Evolutionary conservation across 2,329 filamentous ascomycete genomes (phyloP).

Genomic region (Fusarium tricinctum): DNA sequence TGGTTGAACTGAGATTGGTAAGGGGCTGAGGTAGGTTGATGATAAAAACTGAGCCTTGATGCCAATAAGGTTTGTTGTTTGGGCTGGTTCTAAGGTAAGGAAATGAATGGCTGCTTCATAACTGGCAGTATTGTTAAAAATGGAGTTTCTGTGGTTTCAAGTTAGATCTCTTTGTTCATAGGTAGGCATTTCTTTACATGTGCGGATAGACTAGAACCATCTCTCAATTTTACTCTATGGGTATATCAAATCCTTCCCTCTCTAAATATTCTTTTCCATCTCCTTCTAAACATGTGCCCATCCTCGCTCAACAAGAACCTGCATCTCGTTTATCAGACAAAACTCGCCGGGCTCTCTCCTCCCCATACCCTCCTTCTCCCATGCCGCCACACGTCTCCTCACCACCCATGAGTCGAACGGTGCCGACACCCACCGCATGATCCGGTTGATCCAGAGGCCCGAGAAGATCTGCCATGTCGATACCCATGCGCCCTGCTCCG

Average conservation of each 20-base stretch:
- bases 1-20: neutral
- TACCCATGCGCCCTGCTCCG: conserved; percentile 59
- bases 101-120: neutral
- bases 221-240: conserved; percentile 18
- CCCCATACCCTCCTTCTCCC: conserved; percentile 55
- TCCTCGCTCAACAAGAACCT: conserved; percentile 68
- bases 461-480: conserved; percentile 62
- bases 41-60: neutral
- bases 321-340: conserved; percentile 73
- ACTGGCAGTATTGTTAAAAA: neutral
- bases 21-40: neutral
- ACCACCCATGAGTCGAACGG: conserved; percentile 54
- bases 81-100: neutral
- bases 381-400: conserved; percentile 55
- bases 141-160: neutral
- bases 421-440: conserved; percentile 59
- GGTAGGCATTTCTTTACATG: neutral
- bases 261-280: neutral
- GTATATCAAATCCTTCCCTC: conserved; percentile 23
- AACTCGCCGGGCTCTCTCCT: conserved; percentile 62
- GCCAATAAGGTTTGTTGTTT: too few species aligned
- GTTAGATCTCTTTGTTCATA: neutral
- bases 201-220: neutral
- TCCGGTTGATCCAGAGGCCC: conserved; percentile 72
- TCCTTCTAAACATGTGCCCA: conserved; percentile 64